A percentile compares a stretch with the other conserved stretches of the same genome.
phyloP scores from a whole-genome alignment of 2,329 filamentous ascomycete species.

The Aspergillus chevalieri region DNA sequence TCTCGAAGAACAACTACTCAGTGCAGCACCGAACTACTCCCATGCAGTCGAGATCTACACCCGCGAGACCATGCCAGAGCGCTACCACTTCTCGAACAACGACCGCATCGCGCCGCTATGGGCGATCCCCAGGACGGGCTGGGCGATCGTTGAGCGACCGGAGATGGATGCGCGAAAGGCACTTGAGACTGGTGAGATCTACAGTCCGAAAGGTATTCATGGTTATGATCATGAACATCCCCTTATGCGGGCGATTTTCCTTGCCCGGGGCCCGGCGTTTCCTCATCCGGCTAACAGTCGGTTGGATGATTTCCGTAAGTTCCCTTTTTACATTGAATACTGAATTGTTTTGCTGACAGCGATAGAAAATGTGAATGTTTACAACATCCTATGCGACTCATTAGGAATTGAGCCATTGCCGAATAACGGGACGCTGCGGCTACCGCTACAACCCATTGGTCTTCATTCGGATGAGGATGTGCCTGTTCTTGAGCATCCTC shows the following conservation, averaged over 20 bases:
- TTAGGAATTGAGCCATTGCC: conserved; percentile 65
- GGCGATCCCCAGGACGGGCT: conserved; percentile 87
- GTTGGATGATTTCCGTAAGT: conserved; percentile 75
- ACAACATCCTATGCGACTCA: conserved; percentile 90
- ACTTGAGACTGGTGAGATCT: conserved; percentile 58
- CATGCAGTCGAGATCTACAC: conserved; percentile 74
- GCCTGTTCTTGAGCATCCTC: conserved; percentile 25
- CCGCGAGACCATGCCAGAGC: conserved; percentile 73
- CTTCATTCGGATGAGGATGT: conserved; percentile 38
- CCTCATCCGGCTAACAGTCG: conserved; percentile 76
- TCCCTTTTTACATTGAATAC: neutral
- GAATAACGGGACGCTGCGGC: conserved; percentile 77
- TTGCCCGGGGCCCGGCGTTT: conserved; percentile 87
- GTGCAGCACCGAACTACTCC: conserved; percentile 40
- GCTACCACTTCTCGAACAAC: conserved; percentile 66
- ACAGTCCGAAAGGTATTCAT: conserved; percentile 78
- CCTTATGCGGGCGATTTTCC: conserved; percentile 91
- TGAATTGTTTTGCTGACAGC: conserved; percentile 1
- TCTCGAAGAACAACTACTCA: conserved; percentile 59
- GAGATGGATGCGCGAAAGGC: conserved; percentile 71
- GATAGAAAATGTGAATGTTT: conserved; percentile 85
- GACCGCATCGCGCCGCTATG: conserved; percentile 87
- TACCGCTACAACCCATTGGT: conserved; percentile 41
- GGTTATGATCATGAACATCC: conserved; percentile 94
- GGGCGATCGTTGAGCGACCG: conserved; percentile 76